Evolutionary conservation across 2,329 filamentous ascomycete species (phyloP).

Genomic region (Huntiella abstrusa): DNA sequence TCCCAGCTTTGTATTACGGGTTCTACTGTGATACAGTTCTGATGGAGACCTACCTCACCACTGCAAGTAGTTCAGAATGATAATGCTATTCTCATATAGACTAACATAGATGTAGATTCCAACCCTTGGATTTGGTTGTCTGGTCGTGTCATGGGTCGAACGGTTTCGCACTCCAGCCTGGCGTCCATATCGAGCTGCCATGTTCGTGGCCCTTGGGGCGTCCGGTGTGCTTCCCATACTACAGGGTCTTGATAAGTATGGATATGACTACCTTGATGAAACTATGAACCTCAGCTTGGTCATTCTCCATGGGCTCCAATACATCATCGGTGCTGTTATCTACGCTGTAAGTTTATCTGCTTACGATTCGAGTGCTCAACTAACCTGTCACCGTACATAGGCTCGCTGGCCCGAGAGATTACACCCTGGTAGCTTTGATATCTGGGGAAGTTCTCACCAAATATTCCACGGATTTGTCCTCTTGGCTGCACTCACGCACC

Average conservation of each 20-base stretch:
- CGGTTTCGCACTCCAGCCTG: constrained; percentile 68
- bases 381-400: constrained; percentile 20
- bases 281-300: constrained; percentile 71
- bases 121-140: constrained; percentile 56
- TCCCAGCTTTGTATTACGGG: constrained; percentile 75
- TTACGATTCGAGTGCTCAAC: constrained; percentile 2
- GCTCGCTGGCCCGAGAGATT: constrained; percentile 66
- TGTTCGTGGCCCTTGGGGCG: constrained; percentile 77
- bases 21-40: constrained; percentile 52
- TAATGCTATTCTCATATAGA: no score
- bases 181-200: constrained; percentile 66
- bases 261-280: constrained; percentile 42
- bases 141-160: constrained; percentile 58
- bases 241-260: constrained; percentile 54
- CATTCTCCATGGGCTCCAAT: constrained; percentile 59
- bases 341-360: constrained; percentile 48
- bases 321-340: constrained; percentile 67
- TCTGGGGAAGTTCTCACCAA: constrained; percentile 87
- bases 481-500: constrained; percentile 60
- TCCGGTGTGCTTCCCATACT: constrained; percentile 69
- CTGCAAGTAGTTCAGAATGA: constrained; percentile 32
- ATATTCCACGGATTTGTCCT: constrained; percentile 87
- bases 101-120: constrained; percentile 40
- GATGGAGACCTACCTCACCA: constrained; percentile 53
- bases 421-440: constrained; percentile 64